A percentile compares a stretch with the other conserved stretches of the same genome.
phyloP scores from a whole-genome alignment of 441 rosid genomes.

The Dalechampia spathulata region DNA sequence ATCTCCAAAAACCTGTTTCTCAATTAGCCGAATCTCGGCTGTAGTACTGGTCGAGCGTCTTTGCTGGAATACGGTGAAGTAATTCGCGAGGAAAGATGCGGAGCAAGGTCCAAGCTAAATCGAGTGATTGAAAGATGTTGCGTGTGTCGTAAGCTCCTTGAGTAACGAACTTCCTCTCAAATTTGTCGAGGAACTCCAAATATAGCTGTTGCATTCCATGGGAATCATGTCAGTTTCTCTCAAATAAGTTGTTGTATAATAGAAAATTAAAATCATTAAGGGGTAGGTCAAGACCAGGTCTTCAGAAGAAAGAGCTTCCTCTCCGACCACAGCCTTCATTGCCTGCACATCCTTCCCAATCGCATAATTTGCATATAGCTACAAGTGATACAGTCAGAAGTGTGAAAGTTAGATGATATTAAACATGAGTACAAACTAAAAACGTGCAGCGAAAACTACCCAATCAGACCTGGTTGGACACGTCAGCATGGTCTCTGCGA shows the following conservation, averaged over 20 bases:
- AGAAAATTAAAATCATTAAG: neutral
- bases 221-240: constrained; percentile 12
- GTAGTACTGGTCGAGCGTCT: constrained; percentile 87
- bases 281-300: too few relatives aligned
- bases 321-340: constrained; percentile 99
- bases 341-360: constrained; percentile 99
- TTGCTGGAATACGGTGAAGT: constrained; percentile 97
- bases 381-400: constrained; percentile 13
- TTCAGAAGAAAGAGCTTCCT: constrained; percentile 98
- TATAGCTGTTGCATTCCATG: constrained; percentile 52
- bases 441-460: neutral
- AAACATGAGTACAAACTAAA: neutral
- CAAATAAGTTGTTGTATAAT: neutral
- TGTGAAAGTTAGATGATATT: neutral
- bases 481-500: constrained; percentile 93
- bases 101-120: constrained; percentile 94
- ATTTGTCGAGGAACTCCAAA: constrained; percentile 92
- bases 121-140: constrained; percentile 94
- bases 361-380: constrained; percentile 95
- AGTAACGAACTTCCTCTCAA: constrained; percentile 91
- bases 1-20: constrained; percentile 7
- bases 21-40: constrained; percentile 67
- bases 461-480: constrained; percentile 86
- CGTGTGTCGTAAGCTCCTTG: constrained; percentile 99
- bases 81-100: constrained; percentile 99